Conservation (phyloP, 352 stramenopile species). For the Globisporangium splendens region DNA sequence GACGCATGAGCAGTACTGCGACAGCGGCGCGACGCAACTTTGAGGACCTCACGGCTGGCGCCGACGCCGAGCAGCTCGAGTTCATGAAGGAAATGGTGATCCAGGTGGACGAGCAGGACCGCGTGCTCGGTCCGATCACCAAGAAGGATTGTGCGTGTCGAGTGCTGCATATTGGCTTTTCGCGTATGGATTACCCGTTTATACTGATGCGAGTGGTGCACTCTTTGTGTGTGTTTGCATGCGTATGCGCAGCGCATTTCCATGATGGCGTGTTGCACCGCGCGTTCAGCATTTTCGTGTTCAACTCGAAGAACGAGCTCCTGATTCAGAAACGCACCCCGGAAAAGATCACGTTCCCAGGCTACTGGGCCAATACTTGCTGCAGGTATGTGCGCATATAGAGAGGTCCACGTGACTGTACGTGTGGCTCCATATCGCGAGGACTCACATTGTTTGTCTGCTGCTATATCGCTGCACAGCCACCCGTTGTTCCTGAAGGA, state of each 20-base stretch:
- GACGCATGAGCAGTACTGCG: conserved; percentile 14
- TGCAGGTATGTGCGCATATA: conserved; percentile 65
- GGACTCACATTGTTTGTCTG: neutral
- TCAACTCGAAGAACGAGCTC: conserved; percentile 83
- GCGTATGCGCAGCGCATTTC: conserved; percentile 45
- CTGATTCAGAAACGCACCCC: conserved; percentile 90
- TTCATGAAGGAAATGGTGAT: conserved; percentile 92
- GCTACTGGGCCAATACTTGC: conserved; percentile 99
- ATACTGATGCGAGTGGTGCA: neutral
- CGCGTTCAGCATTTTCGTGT: conserved; percentile 86
- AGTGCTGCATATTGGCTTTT: neutral
- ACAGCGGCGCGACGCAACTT: conserved; percentile 33
- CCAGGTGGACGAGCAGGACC: conserved; percentile 82
- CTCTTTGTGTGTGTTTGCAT: neutral
- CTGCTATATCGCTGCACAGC: conserved; percentile 16
- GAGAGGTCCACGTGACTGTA: neutral
- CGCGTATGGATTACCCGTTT: neutral
- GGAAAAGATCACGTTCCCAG: conserved; percentile 99
- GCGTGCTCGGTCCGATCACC: conserved; percentile 73
- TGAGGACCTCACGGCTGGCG: conserved; percentile 59
- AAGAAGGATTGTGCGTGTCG: conserved; percentile 77
- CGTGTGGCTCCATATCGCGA: neutral
- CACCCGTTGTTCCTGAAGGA: conserved; percentile 94
- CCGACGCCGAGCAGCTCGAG: conserved; percentile 76
- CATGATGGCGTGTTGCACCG: conserved; percentile 77